Evolutionary conservation across 805 yeast genomes (phyloP), one percentile per base, ranked within the genome.

Genomic region (Yamadazyma olivae): DNA sequence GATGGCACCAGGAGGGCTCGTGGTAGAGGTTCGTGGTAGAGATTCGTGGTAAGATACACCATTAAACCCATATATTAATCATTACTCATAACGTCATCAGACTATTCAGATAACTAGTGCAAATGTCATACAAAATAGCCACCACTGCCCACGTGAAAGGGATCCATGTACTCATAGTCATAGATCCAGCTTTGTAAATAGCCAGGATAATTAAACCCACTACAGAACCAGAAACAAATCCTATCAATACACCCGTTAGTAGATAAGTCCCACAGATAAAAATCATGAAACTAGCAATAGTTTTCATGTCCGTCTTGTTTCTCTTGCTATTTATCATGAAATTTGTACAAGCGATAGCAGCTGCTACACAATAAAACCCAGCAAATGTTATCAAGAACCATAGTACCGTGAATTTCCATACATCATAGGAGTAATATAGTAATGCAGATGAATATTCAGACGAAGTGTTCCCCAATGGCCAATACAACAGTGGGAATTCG

Each of bases 81-180:
- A 20, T 20, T 20, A 20, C 23, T 20, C 39, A 54, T 32, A 55
- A 39, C n/a, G 56, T 46, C 22, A 49, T 44, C 42, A 35, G 45
- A 35, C 54, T 74, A 41, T 78, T 70, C 39, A 84, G 77, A 54
- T 83, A 87, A 5, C 85, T 73, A 6, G 81, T 73, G 22, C 82
- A 67, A 23, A 87, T 70, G 52, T 83, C 77, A 56, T 75, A 84
- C 28, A 88, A 53, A 5, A 85, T 70, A 47, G 79, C 80, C 4
- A 83, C 74, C 2, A 83, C 58, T 0, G 80, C 95, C 78, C 90
- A 86, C 37, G 83, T 74, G 46, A 91, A 72, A 0, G 99, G 98
- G 6, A 91, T 78, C 99, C 99, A 91, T 0, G 97, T 86, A 9
- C 95, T 82, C 95, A 93, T 86, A 16, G 83, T 75, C 49, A 91